Base-by-base conservation (phyloP, 2,329 filamentous ascomycete genomes). In the Geosmithia morbida region DNA sequence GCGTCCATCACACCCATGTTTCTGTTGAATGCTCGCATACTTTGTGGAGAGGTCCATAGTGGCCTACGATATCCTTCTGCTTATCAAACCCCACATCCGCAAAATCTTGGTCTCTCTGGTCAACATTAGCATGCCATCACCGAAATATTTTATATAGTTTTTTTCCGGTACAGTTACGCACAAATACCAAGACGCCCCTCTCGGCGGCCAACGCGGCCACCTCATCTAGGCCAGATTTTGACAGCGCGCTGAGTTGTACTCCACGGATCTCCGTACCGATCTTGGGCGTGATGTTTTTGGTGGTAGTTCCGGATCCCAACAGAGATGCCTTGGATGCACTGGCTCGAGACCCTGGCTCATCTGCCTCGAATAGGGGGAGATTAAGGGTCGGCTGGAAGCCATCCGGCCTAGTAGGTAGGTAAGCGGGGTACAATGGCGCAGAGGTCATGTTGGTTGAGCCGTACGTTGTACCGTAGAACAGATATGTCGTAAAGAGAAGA, bases 321-420 rank as follows among this genome's bases (percentile, higher is more conserved):
- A 62, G 18, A 13, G 50, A 50, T 2, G 53, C 49, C 43, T 56
- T 57, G 8, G 54, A 42, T 18, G 55, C 53, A 48, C 62, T 53
- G 13, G 61, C 61, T 5, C 60, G 52, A 11, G 43, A 45, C 3
- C 61, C 61, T 2, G 61, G 61, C 43, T 64, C 61, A 14, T 57
- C 54, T 2, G 44, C 54, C 2, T 59, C 57, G 30, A 61, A 61
- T 44, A 49, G 48, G 42, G 59, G 55, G 1, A 61, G 47, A 5
- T 48, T 48, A 7, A 55, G 46, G 2, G 57, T 56, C 0, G 54
- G 51, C 7, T 44, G 48, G 33, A 54, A 62, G 2, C 60, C 60
- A n/a, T 61, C 59, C 0, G 57, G 55, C 44, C 60, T 54, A 26
- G 57, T 62, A 22, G 60, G 60, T 8, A 62, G 52, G 42, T 62